These are phyloP conservation scores for Gossypioides kirkii DNA, from an alignment of 345 rosid species.

Conservation along the genomic window DNA sequence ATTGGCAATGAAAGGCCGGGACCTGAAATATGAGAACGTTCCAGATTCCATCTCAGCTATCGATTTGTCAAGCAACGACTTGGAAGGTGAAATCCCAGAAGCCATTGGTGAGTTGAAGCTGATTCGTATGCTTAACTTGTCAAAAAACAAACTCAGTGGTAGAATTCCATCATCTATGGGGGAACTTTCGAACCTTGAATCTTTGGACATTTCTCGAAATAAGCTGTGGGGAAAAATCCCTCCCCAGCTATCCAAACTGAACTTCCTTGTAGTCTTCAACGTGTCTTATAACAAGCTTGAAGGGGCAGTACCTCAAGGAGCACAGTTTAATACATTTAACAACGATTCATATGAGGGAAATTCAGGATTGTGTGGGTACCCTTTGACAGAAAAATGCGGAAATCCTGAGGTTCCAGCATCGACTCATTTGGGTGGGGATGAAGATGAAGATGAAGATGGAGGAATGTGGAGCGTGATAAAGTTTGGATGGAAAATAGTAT, in stretches of 20 bases:
- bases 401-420: neutral
- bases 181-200: slow-evolving; percentile 10
- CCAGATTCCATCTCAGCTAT: neutral
- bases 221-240: slow-evolving; percentile 20
- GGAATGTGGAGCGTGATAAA: neutral
- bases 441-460: slow-evolving; percentile 5
- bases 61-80: slow-evolving; percentile 22
- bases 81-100: slow-evolving; percentile 15
- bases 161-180: slow-evolving; percentile 14
- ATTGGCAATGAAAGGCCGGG: slow-evolving; percentile 19
- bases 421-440: neutral
- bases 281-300: slow-evolving; percentile 24
- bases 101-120: slow-evolving; percentile 4
- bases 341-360: slow-evolving; percentile 19
- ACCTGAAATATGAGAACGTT: slow-evolving; percentile 3
- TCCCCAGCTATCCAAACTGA: slow-evolving; percentile 12
- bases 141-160: slow-evolving; percentile 20
- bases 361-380: slow-evolving; percentile 19
- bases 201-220: slow-evolving; percentile 26
- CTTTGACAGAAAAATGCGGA: slow-evolving; percentile 17
- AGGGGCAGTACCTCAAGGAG: slow-evolving; percentile 20
- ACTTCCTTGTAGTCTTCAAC: slow-evolving; percentile 18
- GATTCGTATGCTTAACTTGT: slow-evolving; percentile 15
- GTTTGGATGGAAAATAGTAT: slow-evolving; percentile 13
- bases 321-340: slow-evolving; percentile 16